Evolutionary conservation across 306 rosid genomes (phyloP), one percentile per base, ranked within the genome.

Genomic region (Calophaca sinica): DNA sequence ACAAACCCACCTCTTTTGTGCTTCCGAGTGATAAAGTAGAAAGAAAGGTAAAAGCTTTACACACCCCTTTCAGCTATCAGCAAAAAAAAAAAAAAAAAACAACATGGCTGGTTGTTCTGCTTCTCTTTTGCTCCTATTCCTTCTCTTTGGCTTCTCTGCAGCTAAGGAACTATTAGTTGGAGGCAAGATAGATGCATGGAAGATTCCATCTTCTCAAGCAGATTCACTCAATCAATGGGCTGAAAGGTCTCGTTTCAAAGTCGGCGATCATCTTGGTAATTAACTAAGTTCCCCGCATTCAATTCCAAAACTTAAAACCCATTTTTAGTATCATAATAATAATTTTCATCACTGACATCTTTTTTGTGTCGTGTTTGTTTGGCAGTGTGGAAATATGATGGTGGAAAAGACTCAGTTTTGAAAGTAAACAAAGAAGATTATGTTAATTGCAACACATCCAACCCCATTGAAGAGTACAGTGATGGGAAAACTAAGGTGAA

Each of bases 141-240:
- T 88, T 51, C 79, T 89, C 76, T 70, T 84, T 44, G 76, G 89
- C 50, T 76, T 79, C 82, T 80, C 94, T 3, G 87, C 87, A 67
- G 96, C 90, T 26, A 87, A 73, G 82, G 94, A 91, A 55, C 62
- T 88, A 10, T 9, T 87, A 71, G 88, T 91, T 31, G 98, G 98
- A 53, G 96, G 97, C 46, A 91, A 88, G 9, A 9, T 79, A 13
- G 80, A 78, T 20, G 78, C 91, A 4, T 94, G 98, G 98, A 81
- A 81, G 80, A 39, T 91, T 82, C 96, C 98, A 2, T 75, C 97
- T n/a, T 89, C 97, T 10, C 81, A 88, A 73, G 45, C 88, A 5
- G 78, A 87, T 0, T 84, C 96, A 2, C 98, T 94, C 79, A 89
- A 88, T 66, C 79, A 86, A 80, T 94, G 98, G 96, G 97, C 98